Evolutionary conservation across 768 basidiomycete species (phyloP), one percentile per base, ranked within the genome.

Genomic region (Mycena filopes): DNA sequence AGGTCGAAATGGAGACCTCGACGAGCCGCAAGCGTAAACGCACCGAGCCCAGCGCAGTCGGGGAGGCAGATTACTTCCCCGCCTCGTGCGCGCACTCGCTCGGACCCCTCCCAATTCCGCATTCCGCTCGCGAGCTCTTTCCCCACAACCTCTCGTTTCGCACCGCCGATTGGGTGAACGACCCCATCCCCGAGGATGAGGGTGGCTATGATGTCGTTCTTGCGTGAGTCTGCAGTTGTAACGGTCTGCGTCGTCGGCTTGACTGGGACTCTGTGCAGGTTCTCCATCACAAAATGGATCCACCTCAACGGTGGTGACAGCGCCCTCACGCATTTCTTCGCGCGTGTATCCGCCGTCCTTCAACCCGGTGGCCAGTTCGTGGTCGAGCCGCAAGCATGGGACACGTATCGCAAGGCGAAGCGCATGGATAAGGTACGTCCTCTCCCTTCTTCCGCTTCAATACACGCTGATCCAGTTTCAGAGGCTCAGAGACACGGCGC

Each of bases 251-350:
- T 31, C 41, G 7, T 18, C 15, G 53, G n/a, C 41, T 25, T 15
- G 31, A 33, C 46, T 23, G 36, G 53, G 3, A 23, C 29, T 21
- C 42, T 43, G 33, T 15, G 4, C 72, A 95, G 94, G 1, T 88
- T 97, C 69, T 96, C 95, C 0, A 78, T 96, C 46, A 87, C 94
- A 0, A 97, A 96, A 77, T 97, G 95, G 95, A 93, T 96, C 31
- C 95, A 97, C 75, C 80, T 97, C 12, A 89, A 95, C 68, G 81
- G 82, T 13, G 91, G 92, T 12, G 95, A 98, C 71, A 84, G 85
- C 1, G 95, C 88, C 0, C 70, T 97, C n/a, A 68, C 75, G 38
- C 62, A 67, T 0, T 94, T 96, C 75, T 96, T 97, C 71, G 77
- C 73, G 3, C 86, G 88, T 43, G 86, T 89, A 0, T 78, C 87